Evolutionary conservation across 2,329 filamentous ascomycete genomes (phyloP), one percentile per base, ranked within the genome.

Genomic region (Sarocladiaceae sp.): DNA sequence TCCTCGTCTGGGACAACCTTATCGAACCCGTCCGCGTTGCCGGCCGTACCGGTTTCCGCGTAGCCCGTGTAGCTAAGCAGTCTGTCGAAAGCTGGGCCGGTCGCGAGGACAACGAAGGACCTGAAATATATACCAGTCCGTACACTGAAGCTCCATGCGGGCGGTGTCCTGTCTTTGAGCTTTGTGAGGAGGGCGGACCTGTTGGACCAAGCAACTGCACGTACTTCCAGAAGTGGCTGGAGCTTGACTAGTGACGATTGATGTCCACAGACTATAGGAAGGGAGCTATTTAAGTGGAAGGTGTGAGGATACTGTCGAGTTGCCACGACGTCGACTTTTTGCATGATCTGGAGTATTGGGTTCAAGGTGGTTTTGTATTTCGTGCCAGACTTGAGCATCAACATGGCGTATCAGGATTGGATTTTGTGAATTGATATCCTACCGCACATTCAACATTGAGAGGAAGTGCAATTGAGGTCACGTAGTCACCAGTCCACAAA

Each of bases 91-190:
- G 55, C 43, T 70, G 66, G 68, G 64, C 66, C 11, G 63, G 62
- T 6, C 57, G 60, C 20, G 62, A 67, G 12, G 62, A 65, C 16
- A 59, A 62, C 27, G 63, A 58, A 4, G 70, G 65, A 4, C 70
- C 54, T 46, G 68, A 70, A 42, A 63, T 69, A 13, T 66, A 66
- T 43, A 57, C 73, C 52, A 95, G 90, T 54, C 86, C 86, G 3
- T 80, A 91, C 52, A 94, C 87, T 2, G 89, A 96, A 62, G 83
- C 85, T 2, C 93, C 93, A 1, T 98, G 93, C 62, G 90, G 91
- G 2, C 76, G 81, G 45, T 98, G 93, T 63, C 93, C 93, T 0
- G 91, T 96, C 2, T 95, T 95, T 60, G 85, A 93, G 47, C 74
- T 97, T 2, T 98, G 93, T 60, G 85, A 88, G 52, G 88, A 95